phyloP scores from a whole-genome alignment of 345 rosid genomes.

The Hypericum perforatum region DNA sequence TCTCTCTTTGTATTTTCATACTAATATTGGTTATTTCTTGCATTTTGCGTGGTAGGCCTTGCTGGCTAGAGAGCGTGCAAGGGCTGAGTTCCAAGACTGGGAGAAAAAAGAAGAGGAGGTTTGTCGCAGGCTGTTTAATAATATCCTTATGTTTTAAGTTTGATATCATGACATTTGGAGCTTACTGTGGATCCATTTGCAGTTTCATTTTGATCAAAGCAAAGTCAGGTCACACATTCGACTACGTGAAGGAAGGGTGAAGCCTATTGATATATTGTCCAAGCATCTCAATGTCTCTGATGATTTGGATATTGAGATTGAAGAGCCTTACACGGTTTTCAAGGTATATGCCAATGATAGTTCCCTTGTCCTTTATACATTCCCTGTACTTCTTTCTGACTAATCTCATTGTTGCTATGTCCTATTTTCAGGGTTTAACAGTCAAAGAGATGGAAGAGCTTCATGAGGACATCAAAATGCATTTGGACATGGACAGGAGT shows the following conservation, averaged over 20 bases:
- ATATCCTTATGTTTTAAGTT: constrained; percentile 1
- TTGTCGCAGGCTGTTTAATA: not conserved
- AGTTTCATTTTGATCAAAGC: constrained; percentile 99
- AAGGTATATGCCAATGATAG: constrained; percentile 35
- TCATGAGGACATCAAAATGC: constrained; percentile 90
- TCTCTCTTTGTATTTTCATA: constrained; percentile 1
- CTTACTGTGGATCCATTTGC: constrained; percentile 21
- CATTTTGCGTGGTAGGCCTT: constrained; percentile 44
- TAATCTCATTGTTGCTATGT: constrained; percentile 4
- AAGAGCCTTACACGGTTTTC: constrained; percentile 90
- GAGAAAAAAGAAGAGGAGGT: constrained; percentile 99
- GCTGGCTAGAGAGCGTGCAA: constrained; percentile 91
- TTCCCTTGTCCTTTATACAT: not conserved
- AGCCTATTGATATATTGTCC: constrained; percentile 78
- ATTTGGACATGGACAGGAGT: constrained; percentile 76
- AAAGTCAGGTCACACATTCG: constrained; percentile 83
- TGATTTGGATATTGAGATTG: constrained; percentile 65
- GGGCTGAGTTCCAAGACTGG: constrained; percentile 97
- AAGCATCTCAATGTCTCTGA: constrained; percentile 76
- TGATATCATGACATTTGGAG: constrained; percentile 3
- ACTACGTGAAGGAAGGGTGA: constrained; percentile 72
- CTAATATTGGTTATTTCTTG: not conserved
- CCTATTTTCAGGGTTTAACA: constrained; percentile 57
- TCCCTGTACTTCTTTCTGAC: constrained; percentile 2
- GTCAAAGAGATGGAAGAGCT: constrained; percentile 93